A percentile compares a stretch with the other conserved stretches of the same genome.
Conservation (phyloP, 257 asterid genomes). For the Solanum gracilifrons region DNA sequence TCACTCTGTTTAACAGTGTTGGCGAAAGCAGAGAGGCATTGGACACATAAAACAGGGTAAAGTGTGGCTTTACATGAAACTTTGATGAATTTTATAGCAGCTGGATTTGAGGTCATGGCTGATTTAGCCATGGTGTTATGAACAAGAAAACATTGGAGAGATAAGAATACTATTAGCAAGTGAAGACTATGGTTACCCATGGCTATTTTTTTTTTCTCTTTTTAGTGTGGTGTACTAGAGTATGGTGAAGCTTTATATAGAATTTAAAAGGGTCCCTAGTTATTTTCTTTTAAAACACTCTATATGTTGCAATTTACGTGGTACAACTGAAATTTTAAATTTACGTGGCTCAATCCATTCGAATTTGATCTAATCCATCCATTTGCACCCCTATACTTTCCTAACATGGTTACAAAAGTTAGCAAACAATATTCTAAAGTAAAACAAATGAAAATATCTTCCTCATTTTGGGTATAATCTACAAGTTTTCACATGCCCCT, state of each 20-base stretch:
- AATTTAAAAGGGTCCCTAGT: neutral
- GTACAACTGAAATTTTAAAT: too few species aligned
- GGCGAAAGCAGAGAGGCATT: conserved; percentile 40
- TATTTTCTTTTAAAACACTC: neutral
- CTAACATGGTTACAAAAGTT: neutral
- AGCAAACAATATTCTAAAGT: neutral
- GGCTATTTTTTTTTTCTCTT: neutral
- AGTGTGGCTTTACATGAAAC: conserved; percentile 48
- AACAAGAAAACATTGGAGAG: conserved; percentile 8
- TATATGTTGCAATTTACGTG: too few species aligned
- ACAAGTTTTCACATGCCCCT: neutral
- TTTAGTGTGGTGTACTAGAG: neutral
- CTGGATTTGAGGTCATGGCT: neutral
- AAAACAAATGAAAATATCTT: conserved; percentile 3
- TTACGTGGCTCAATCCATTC: too few species aligned
- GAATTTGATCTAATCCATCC: too few species aligned
- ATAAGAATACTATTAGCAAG: conserved; percentile 16
- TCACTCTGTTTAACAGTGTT: conserved; percentile 26
- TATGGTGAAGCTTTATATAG: conserved; percentile 10
- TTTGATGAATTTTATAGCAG: conserved; percentile 27
- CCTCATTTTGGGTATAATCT: conserved; percentile 1
- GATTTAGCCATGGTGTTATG: neutral
- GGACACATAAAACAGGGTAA: conserved; percentile 46
- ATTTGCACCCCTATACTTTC: neutral
- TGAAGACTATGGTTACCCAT: conserved; percentile 19